Percentiles rank a stretch among this genome's conserved stretches.
phyloP scores from a whole-genome alignment of 108 stramenopile species.

The Cylindrotheca closterium region DNA sequence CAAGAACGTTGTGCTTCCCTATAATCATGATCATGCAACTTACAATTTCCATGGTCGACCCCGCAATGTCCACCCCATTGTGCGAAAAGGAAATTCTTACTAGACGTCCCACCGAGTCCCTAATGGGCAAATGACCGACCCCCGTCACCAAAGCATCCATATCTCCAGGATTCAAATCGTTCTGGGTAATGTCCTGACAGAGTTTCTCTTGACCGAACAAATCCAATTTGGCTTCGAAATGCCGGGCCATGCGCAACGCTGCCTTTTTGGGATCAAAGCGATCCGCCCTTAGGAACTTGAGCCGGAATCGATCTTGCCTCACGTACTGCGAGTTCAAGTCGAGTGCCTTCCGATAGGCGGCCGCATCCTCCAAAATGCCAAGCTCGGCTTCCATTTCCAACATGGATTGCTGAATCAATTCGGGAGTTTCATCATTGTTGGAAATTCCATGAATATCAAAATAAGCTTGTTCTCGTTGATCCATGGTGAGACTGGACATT shows the following conservation, averaged over 20 bases:
- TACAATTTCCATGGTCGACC: background rate
- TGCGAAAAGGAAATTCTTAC: background rate
- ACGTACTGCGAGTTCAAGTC: background rate
- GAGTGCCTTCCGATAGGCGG: constrained; percentile 5
- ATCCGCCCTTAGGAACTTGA: constrained; percentile 18
- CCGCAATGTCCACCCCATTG: background rate
- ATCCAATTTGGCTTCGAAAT: constrained; percentile 11
- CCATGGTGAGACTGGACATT: constrained; percentile 13
- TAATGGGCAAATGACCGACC: background rate
- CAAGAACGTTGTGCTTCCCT: too few species aligned
- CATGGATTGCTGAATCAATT: constrained; percentile 1
- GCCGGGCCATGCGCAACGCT: constrained; percentile 1
- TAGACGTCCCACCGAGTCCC: constrained; percentile 13
- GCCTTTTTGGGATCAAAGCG: constrained; percentile 12
- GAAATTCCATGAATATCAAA: constrained; percentile 33
- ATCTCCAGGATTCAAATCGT: constrained; percentile 8
- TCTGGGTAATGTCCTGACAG: constrained; percentile 3
- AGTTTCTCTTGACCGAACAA: constrained; percentile 10
- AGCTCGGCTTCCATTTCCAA: background rate
- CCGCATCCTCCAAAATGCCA: background rate
- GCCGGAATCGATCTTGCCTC: constrained; percentile 1
- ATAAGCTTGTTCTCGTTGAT: constrained; percentile 23
- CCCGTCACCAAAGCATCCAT: background rate
- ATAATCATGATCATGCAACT: background rate
- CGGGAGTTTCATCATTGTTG: constrained; percentile 14